Conservation (phyloP, 169 alveolate genomes). For the Eimeria necatrix region DNA sequence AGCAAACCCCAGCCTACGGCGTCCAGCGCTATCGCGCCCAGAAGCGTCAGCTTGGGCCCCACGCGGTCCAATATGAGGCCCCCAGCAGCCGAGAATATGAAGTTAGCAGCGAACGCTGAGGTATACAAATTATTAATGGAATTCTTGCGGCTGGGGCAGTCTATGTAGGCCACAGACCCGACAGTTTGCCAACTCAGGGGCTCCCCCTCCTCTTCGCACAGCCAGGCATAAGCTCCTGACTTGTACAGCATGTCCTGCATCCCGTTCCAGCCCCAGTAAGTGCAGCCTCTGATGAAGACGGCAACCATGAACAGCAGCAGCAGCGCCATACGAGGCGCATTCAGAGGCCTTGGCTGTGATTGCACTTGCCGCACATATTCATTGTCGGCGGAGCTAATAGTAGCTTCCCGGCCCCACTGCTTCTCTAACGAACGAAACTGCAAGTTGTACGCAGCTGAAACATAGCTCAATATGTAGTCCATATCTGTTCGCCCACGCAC, state of each 20-base stretch:
- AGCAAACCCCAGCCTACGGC: conserved; percentile 73
- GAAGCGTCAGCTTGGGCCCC: conserved; percentile 76
- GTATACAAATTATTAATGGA: conserved; percentile 75
- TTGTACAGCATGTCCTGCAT: conserved; percentile 80
- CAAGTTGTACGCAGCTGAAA: background rate
- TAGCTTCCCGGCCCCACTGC: background rate
- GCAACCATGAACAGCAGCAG: conserved; percentile 22
- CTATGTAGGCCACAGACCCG: conserved; percentile 59
- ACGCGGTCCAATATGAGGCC: conserved; percentile 66
- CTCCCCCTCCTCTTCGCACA: conserved; percentile 16
- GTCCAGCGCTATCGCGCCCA: conserved; percentile 48
- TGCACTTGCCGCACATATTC: too few relatives aligned
- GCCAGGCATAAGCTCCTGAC: conserved; percentile 79
- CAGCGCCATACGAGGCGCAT: conserved; percentile 43
- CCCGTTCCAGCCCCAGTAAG: conserved; percentile 84
- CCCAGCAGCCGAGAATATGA: conserved; percentile 68
- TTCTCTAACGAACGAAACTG: background rate
- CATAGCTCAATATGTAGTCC: background rate
- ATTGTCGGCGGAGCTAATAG: background rate
- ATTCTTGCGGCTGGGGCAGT: conserved; percentile 66
- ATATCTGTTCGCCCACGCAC: background rate
- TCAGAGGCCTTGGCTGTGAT: background rate
- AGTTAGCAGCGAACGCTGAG: conserved; percentile 64
- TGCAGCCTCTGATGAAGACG: conserved; percentile 78
- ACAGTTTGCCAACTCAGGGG: background rate